Evolutionary conservation across 2,329 filamentous ascomycete genomes (phyloP).

Genomic region (Zymoseptoria pseudotritici): DNA sequence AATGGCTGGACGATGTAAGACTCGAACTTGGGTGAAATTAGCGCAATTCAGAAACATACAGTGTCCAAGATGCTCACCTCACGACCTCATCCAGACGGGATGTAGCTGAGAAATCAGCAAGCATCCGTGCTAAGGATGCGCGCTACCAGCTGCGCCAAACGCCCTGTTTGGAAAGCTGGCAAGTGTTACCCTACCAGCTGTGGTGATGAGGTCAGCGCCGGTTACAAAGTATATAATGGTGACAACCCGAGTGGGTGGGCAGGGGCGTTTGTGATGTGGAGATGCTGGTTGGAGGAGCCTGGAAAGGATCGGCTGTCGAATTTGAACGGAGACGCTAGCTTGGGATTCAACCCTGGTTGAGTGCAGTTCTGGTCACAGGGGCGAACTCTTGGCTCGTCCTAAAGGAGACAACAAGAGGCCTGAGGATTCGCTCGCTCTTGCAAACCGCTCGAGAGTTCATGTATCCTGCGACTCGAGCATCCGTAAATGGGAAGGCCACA

Average conservation of each 20-base stretch:
- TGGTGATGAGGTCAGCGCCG: neutral
- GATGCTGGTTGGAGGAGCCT: neutral
- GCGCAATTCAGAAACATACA: neutral
- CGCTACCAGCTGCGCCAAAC: conserved; percentile 1
- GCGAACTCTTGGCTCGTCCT: neutral
- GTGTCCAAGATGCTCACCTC: neutral
- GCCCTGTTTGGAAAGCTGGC: neutral
- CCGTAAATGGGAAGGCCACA: too few species aligned
- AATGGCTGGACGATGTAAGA: neutral
- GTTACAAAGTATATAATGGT: neutral
- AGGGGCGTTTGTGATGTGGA: neutral
- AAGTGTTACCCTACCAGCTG: neutral
- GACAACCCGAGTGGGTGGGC: neutral
- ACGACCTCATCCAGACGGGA: neutral
- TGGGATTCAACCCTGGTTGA: neutral
- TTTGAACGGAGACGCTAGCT: neutral
- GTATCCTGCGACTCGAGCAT: too few species aligned
- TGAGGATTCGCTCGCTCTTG: too few species aligned
- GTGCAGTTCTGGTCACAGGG: neutral
- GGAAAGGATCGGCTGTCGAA: neutral
- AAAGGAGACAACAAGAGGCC: too few species aligned
- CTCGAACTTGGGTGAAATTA: neutral
- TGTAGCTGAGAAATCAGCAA: neutral
- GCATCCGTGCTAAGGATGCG: neutral
- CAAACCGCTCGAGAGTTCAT: too few species aligned